These are phyloP conservation scores for Phytophthora syringae DNA, from an alignment of 352 stramenopile genomes.

Conservation along the genomic window DNA sequence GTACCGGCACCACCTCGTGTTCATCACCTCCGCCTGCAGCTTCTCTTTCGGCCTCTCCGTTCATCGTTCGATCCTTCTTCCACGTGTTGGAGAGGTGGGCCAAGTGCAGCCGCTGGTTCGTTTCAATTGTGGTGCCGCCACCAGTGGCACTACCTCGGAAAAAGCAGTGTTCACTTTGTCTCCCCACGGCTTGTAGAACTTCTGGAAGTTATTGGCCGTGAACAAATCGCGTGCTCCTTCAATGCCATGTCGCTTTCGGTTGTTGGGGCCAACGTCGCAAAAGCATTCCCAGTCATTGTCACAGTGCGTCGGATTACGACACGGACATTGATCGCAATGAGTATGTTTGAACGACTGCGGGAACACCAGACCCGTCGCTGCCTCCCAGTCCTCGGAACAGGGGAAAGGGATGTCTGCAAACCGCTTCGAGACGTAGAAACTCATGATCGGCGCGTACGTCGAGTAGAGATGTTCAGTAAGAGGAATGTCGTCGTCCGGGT, in stretches of 20 bases:
- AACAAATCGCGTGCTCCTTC: slow-evolving; percentile 93
- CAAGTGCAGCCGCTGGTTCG: slow-evolving; percentile 97
- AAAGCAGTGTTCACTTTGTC: slow-evolving; percentile 98
- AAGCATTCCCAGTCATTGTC: slow-evolving; percentile 86
- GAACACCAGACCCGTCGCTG: slow-evolving; percentile 91
- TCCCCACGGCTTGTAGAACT: slow-evolving; percentile 96
- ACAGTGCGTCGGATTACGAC: slow-evolving; percentile 65
- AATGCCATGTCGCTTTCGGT: slow-evolving; percentile 79
- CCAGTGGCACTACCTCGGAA: slow-evolving; percentile 98
- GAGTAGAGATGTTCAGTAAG: slow-evolving; percentile 90
- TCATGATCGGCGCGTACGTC: slow-evolving; percentile 97
- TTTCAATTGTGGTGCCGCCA: slow-evolving; percentile 94
- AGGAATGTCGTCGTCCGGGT: slow-evolving; percentile 94
- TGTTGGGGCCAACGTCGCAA: slow-evolving; percentile 61
- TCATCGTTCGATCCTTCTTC: slow-evolving; percentile 90
- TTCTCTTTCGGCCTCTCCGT: slow-evolving; percentile 60
- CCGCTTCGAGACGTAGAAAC: slow-evolving; percentile 95
- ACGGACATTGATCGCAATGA: slow-evolving; percentile 81
- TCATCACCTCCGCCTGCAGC: slow-evolving; percentile 4
- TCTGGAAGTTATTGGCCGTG: slow-evolving; percentile 96
- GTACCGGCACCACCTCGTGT: slow-evolving; percentile 81
- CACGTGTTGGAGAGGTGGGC: slow-evolving; percentile 93
- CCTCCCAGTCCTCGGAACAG: slow-evolving; percentile 96
- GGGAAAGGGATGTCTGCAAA: slow-evolving; percentile 99
- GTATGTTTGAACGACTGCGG: slow-evolving; percentile 92